These are phyloP conservation scores for Paraconiothyrium brasiliense DNA, from an alignment of 2,329 filamentous ascomycete genomes.

Conservation along the genomic window DNA sequence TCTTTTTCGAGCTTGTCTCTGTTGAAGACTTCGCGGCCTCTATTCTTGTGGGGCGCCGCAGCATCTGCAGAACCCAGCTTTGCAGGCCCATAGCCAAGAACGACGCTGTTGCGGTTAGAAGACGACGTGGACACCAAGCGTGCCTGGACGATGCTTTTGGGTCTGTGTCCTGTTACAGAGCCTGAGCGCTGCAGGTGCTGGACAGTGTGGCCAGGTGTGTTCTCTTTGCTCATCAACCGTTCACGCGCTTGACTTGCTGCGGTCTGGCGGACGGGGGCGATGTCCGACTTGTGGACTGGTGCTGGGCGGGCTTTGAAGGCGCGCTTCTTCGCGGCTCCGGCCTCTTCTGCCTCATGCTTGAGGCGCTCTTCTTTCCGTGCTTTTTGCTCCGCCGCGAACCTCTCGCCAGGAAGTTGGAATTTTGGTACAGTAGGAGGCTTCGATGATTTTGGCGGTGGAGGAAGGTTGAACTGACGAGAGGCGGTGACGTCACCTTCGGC, in stretches of 20 bases:
- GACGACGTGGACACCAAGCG: slow-evolving; percentile 34
- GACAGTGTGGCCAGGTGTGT: slow-evolving; percentile 27
- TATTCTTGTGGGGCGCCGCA: slow-evolving; percentile 41
- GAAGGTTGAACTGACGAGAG: slow-evolving; percentile 53
- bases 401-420: slow-evolving; percentile 65
- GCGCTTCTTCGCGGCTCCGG: slow-evolving; percentile 48
- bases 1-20: slow-evolving; percentile 54
- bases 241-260: slow-evolving; percentile 57
- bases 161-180: slow-evolving; percentile 32
- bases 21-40: slow-evolving; percentile 58
- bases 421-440: slow-evolving; percentile 61
- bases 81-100: not conserved
- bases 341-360: slow-evolving; percentile 50
- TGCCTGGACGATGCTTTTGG: slow-evolving; percentile 32
- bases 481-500: slow-evolving; percentile 35
- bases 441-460: slow-evolving; percentile 57
- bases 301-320: slow-evolving; percentile 60
- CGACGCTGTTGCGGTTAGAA: slow-evolving; percentile 36
- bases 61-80: slow-evolving; percentile 44
- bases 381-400: slow-evolving; percentile 51
- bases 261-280: slow-evolving; percentile 55
- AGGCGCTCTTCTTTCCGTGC: slow-evolving; percentile 45
- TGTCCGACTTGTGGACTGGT: slow-evolving; percentile 45
- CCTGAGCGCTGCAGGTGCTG: slow-evolving; percentile 27
- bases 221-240: slow-evolving; percentile 41